phyloP scores from a whole-genome alignment of 1,139 yeast species.

The Kazachstania sp. region DNA sequence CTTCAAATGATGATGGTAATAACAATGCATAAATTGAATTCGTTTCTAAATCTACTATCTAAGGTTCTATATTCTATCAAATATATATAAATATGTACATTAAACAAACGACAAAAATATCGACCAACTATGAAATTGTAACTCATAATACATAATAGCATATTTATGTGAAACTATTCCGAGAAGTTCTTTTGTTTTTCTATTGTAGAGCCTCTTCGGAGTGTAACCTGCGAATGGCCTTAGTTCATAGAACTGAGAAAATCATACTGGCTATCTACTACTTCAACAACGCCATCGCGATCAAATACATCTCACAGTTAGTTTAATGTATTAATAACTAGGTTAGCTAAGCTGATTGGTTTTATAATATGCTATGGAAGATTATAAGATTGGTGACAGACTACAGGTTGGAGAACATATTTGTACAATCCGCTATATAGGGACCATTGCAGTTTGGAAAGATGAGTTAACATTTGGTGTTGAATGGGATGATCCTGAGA shows the following conservation, averaged over 20 bases:
- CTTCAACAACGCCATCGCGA: no score
- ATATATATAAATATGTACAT: not conserved
- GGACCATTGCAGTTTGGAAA: conserved; percentile 58
- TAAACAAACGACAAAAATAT: not conserved
- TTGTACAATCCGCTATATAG: conserved; percentile 60
- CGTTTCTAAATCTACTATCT: not conserved
- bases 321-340: no score
- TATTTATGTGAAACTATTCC: not conserved
- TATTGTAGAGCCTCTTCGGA: no score
- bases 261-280: no score
- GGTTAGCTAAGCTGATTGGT: not conserved
- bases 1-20: conserved; percentile 15
- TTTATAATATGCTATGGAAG: conserved; percentile 3
- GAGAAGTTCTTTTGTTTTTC: no score
- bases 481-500: conserved; percentile 67
- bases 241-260: no score
- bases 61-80: not conserved
- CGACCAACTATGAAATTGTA: not conserved
- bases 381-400: conserved; percentile 35
- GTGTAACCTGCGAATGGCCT: no score
- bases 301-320: no score
- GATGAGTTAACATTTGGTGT: conserved; percentile 53
- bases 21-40: conserved; percentile 5
- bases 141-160: no score
- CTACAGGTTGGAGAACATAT: conserved; percentile 40